A percentile compares a stretch with the other conserved stretches of the same genome.
These are phyloP conservation scores for Sordaria brevicollis DNA, from an alignment of 495 filamentous ascomycete genomes.

Conservation along the genomic window DNA sequence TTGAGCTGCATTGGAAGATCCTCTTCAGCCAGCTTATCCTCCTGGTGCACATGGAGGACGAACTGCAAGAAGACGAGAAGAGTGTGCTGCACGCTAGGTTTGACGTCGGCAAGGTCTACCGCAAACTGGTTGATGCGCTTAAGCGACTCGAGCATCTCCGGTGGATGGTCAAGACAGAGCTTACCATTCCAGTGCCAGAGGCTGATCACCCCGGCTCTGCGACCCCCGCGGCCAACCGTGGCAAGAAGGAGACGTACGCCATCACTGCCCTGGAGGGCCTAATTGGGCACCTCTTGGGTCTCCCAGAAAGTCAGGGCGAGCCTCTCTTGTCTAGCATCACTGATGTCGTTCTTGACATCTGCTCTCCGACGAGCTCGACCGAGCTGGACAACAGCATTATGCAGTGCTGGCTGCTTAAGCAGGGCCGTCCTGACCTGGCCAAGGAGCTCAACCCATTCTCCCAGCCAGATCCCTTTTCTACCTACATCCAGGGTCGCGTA, in stretches of 20 bases:
- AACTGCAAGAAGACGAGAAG: slow-evolving; percentile 57
- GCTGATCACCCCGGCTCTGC: slow-evolving; percentile 19
- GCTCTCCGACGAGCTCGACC: slow-evolving; percentile 40
- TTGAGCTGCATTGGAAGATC: slow-evolving; percentile 54
- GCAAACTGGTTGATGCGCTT: slow-evolving; percentile 53
- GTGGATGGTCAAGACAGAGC: slow-evolving; percentile 63
- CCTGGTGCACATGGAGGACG: slow-evolving; percentile 70
- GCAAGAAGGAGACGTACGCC: slow-evolving; percentile 26
- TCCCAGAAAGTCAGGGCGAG: slow-evolving; percentile 24
- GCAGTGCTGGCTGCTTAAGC: slow-evolving; percentile 61
- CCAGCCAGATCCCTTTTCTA: slow-evolving; percentile 58
- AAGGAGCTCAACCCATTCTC: slow-evolving; percentile 62
- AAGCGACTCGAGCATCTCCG: slow-evolving; percentile 64
- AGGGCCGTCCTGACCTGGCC: slow-evolving; percentile 61
- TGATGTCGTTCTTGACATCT: slow-evolving; percentile 44
- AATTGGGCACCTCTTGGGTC: slow-evolving; percentile 38
- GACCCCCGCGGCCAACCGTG: slow-evolving; percentile 19
- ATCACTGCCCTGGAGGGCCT: slow-evolving; percentile 42
- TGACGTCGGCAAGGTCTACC: slow-evolving; percentile 57
- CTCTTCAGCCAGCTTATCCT: slow-evolving; percentile 77
- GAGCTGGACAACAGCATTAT: slow-evolving; percentile 41
- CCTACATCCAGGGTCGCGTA: slow-evolving; percentile 78
- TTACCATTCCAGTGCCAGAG: slow-evolving; percentile 30
- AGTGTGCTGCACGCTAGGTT: slow-evolving; percentile 47
- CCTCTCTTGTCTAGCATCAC: slow-evolving; percentile 37